Conservation (phyloP, 78 protist genomes). For the Creolimax fragrantissima region DNA sequence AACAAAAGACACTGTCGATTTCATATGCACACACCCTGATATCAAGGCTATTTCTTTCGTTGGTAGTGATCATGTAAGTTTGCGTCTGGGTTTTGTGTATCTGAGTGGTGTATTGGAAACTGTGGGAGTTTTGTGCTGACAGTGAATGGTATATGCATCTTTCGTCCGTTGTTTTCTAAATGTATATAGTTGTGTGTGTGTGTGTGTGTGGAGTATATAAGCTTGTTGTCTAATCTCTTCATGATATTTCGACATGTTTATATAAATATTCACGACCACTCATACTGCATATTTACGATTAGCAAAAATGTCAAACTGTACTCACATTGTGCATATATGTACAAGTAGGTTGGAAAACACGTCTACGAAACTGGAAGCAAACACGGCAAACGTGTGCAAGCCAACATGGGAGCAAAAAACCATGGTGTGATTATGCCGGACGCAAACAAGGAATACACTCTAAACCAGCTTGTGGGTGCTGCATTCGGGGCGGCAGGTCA, state of each 20-base stretch:
- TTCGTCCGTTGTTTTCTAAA: too few species aligned
- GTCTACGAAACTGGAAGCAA: slow-evolving; percentile 69
- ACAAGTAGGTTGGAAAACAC: slow-evolving; percentile 54
- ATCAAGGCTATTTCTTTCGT: slow-evolving; percentile 92
- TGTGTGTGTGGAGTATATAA: too few species aligned
- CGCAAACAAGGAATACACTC: slow-evolving; percentile 74
- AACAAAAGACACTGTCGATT: slow-evolving; percentile 63
- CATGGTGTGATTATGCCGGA: slow-evolving; percentile 92
- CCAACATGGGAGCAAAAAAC: slow-evolving; percentile 96
- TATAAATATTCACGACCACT: too few species aligned
- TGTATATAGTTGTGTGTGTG: slow-evolving; percentile 33
- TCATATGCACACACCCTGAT: slow-evolving; percentile 79
- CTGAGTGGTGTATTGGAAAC: too few species aligned
- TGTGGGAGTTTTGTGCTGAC: too few species aligned
- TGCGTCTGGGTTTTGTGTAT: too few species aligned
- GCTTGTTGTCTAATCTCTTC: too few species aligned
- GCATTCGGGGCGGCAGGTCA: slow-evolving; percentile 98
- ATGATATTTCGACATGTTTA: too few species aligned
- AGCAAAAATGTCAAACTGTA: too few species aligned
- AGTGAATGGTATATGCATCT: too few species aligned
- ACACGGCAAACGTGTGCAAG: slow-evolving; percentile 90
- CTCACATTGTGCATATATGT: too few species aligned
- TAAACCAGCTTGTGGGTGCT: slow-evolving; percentile 76
- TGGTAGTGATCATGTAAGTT: slow-evolving; percentile 71
- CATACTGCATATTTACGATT: too few species aligned